Percentiles rank a stretch among this genome's conserved stretches.
These are phyloP conservation scores for Tarenaya hassleriana DNA, from an alignment of 345 rosid genomes.

Conservation along the genomic window DNA sequence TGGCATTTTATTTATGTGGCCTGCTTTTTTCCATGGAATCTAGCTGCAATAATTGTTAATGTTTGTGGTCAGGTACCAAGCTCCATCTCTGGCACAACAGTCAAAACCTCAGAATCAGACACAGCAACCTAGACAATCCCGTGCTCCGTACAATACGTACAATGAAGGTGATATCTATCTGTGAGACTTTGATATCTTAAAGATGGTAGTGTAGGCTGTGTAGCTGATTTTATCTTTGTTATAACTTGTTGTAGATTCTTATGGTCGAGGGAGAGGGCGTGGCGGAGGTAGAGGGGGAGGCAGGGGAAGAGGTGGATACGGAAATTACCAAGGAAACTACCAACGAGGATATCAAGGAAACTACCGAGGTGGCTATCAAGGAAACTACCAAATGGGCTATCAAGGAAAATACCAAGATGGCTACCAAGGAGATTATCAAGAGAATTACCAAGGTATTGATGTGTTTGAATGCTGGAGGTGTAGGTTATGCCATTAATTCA, in stretches of 20 bases:
- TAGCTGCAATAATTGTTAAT: slow-evolving; percentile 3
- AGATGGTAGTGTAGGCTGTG: neutral
- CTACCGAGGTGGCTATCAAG: slow-evolving; percentile 26
- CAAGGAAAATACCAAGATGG: no score
- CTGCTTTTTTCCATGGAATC: neutral
- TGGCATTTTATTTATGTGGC: slow-evolving; percentile 4
- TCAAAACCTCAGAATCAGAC: slow-evolving; percentile 56
- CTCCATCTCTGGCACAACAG: slow-evolving; percentile 50
- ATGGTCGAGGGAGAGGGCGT: slow-evolving; percentile 44
- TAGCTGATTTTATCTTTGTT: neutral
- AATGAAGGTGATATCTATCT: slow-evolving; percentile 62
- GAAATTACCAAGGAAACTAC: slow-evolving; percentile 35
- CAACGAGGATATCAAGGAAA: slow-evolving; percentile 28
- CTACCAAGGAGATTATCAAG: slow-evolving; percentile 25
- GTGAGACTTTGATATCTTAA: neutral
- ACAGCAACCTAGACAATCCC: slow-evolving; percentile 46
- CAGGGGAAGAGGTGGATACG: slow-evolving; percentile 37
- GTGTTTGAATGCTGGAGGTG: neutral
- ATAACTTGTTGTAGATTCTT: slow-evolving; percentile 30
- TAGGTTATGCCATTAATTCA: neutral
- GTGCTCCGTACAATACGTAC: slow-evolving; percentile 38
- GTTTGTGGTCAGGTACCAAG: slow-evolving; percentile 61
- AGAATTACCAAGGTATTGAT: slow-evolving; percentile 19
- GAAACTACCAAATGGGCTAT: slow-evolving; percentile 26
- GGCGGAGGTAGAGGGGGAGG: slow-evolving; percentile 43